Conservation (phyloP, 441 rosid species). For the Syzygium malaccense region DNA sequence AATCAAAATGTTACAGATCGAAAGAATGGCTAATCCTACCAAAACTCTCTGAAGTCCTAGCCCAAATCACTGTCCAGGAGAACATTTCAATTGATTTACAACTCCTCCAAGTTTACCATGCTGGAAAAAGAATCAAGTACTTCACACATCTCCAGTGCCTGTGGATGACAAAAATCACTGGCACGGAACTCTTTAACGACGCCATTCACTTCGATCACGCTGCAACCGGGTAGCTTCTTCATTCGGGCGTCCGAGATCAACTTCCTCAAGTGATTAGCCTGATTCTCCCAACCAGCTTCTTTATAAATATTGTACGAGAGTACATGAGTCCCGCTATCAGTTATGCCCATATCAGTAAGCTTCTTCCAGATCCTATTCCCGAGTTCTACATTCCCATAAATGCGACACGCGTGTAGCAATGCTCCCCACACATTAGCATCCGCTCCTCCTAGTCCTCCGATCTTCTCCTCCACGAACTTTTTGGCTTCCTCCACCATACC, state of each 20-base stretch:
- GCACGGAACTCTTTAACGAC: slow-evolving; percentile 16
- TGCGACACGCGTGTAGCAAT: slow-evolving; percentile 24
- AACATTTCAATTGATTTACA: background rate
- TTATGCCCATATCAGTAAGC: slow-evolving; percentile 14
- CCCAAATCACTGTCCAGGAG: background rate
- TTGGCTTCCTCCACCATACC: slow-evolving; percentile 26
- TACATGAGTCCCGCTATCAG: slow-evolving; percentile 17
- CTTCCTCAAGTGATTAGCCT: slow-evolving; percentile 20
- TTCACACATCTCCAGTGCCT: slow-evolving; percentile 6
- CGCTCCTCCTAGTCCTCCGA: slow-evolving; percentile 19
- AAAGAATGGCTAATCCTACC: background rate
- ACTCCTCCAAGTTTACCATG: slow-evolving; percentile 5
- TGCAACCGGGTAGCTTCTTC: slow-evolving; percentile 26
- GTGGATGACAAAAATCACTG: slow-evolving; percentile 8
- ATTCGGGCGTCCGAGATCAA: slow-evolving; percentile 12
- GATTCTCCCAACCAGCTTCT: slow-evolving; percentile 27
- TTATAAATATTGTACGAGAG: slow-evolving; percentile 26
- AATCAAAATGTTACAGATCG: background rate
- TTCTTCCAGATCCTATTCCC: slow-evolving; percentile 31
- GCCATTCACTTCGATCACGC: slow-evolving; percentile 20
- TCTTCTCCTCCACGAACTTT: slow-evolving; percentile 20
- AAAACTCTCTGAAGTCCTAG: background rate
- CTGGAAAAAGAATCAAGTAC: slow-evolving; percentile 13
- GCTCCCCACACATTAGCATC: slow-evolving; percentile 38
- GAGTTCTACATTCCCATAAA: slow-evolving; percentile 24